A percentile compares a stretch with the other conserved stretches of the same genome.
Conservation (phyloP, 2,329 filamentous ascomycete species). For the Fusarium annulatum region DNA sequence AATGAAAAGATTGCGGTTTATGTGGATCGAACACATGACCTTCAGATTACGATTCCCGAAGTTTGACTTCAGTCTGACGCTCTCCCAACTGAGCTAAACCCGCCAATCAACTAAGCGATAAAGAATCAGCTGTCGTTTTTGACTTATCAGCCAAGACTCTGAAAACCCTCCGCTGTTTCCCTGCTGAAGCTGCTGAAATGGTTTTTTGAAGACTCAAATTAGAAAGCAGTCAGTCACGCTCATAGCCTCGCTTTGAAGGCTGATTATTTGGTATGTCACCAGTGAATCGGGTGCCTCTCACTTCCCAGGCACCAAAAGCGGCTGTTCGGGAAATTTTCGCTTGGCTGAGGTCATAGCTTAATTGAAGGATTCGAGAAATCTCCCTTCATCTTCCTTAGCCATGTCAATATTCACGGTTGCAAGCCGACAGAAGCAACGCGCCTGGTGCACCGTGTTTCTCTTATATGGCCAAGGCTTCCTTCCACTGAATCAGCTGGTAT, state of each 20-base stretch:
- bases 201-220: background rate
- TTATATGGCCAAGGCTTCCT: background rate
- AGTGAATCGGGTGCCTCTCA: too few species aligned
- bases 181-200: fast-evolving
- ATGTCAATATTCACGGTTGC: fast-evolving
- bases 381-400: background rate
- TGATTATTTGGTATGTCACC: too few species aligned
- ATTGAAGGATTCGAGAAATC: background rate
- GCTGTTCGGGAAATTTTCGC: background rate
- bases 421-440: background rate
- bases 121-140: fast-evolving
- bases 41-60: constrained; percentile 25
- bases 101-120: constrained; percentile 9
- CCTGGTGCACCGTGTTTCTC: background rate
- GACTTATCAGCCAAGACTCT: too few species aligned
- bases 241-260: background rate
- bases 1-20: constrained; percentile 2
- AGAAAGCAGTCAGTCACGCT: background rate
- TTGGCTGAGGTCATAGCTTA: background rate
- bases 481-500: fast-evolving
- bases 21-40: constrained; percentile 35
- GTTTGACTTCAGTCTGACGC: constrained; percentile 33
- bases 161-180: too few species aligned
- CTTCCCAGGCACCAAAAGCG: background rate
- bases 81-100: constrained; percentile 36